These are phyloP conservation scores for Lactifluus hygrophoroides DNA, from an alignment of 768 basidiomycete species.

Conservation along the genomic window DNA sequence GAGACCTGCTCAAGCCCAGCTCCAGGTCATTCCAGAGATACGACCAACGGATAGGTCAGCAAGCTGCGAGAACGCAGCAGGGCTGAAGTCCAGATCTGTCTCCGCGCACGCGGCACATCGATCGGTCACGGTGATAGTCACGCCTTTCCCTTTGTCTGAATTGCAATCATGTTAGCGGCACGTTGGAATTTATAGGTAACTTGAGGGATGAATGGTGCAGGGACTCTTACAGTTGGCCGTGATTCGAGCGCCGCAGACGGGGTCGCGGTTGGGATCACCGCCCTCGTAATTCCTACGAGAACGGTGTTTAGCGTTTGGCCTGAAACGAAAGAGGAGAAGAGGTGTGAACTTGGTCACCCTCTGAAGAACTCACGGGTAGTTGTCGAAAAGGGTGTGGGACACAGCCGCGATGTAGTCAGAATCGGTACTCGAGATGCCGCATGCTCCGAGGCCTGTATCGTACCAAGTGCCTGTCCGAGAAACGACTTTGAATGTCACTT, in stretches of 20 bases:
- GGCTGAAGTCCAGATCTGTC: conserved; percentile 56
- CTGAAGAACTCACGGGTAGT: conserved; percentile 45
- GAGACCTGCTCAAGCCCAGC: conserved; percentile 29
- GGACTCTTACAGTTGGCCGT: conserved; percentile 39
- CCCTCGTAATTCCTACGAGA: conserved; percentile 42
- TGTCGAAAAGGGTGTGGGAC: conserved; percentile 47
- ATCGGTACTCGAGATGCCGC: conserved; percentile 49
- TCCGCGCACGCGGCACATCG: conserved; percentile 49
- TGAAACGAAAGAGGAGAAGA: background rate
- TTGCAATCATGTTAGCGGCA: conserved; percentile 1
- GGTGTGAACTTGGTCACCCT: background rate
- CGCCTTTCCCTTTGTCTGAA: conserved; percentile 43
- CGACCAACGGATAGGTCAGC: conserved; percentile 42
- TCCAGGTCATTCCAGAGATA: conserved; percentile 42
- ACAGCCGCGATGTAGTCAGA: conserved; percentile 50
- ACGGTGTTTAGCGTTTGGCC: background rate
- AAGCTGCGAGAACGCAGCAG: conserved; percentile 44
- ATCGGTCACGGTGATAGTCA: conserved; percentile 48
- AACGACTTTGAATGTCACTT: background rate
- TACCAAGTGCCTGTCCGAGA: conserved; percentile 42
- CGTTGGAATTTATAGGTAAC: background rate
- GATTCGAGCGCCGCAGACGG: conserved; percentile 51
- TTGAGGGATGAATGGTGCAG: background rate
- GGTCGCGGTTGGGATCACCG: conserved; percentile 66
- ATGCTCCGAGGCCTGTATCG: conserved; percentile 52